phyloP scores from a whole-genome alignment of 345 rosid genomes.

The Anastatica hierochuntica region DNA sequence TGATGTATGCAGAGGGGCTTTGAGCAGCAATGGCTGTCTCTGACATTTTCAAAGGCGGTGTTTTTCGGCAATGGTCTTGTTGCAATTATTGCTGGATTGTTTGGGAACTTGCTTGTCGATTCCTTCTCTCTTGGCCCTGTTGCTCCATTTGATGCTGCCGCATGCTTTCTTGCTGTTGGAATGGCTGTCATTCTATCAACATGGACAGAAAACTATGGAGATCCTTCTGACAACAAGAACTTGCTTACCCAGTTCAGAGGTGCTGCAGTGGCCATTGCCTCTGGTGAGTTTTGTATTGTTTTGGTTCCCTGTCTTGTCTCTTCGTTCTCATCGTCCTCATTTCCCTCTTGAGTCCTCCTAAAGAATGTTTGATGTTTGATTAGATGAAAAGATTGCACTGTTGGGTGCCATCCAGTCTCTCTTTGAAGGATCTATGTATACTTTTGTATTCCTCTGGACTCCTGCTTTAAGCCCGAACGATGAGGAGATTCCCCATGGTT shows the following conservation, averaged over 20 bases:
- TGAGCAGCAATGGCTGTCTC: slow-evolving; percentile 87
- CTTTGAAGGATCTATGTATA: slow-evolving; percentile 99
- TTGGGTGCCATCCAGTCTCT: slow-evolving; percentile 97
- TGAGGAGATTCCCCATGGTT: slow-evolving; percentile 96
- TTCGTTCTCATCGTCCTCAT: neutral
- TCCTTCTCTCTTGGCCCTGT: slow-evolving; percentile 82
- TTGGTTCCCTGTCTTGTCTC: neutral
- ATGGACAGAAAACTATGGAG: slow-evolving; percentile 94
- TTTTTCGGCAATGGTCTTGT: slow-evolving; percentile 96
- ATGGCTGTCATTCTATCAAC: slow-evolving; percentile 82
- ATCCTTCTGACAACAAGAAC: slow-evolving; percentile 82
- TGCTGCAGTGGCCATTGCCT: slow-evolving; percentile 93
- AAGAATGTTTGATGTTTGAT: slow-evolving; percentile 6
- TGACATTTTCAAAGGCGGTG: slow-evolving; percentile 92
- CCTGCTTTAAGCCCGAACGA: slow-evolving; percentile 89
- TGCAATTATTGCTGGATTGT: slow-evolving; percentile 81
- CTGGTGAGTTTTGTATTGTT: slow-evolving; percentile 46
- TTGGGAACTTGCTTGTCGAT: slow-evolving; percentile 81
- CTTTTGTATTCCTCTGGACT: slow-evolving; percentile 98
- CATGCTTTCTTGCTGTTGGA: slow-evolving; percentile 90
- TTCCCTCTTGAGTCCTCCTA: slow-evolving; percentile 1
- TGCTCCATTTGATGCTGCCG: slow-evolving; percentile 96
- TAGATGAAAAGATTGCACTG: slow-evolving; percentile 94
- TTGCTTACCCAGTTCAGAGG: slow-evolving; percentile 85
- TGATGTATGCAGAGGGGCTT: slow-evolving; percentile 64